Percentiles rank a stretch among this genome's conserved stretches.
Evolutionary conservation across 73 alveolate genomes (phyloP).

Genomic region (Uronychia binucleata): DNA sequence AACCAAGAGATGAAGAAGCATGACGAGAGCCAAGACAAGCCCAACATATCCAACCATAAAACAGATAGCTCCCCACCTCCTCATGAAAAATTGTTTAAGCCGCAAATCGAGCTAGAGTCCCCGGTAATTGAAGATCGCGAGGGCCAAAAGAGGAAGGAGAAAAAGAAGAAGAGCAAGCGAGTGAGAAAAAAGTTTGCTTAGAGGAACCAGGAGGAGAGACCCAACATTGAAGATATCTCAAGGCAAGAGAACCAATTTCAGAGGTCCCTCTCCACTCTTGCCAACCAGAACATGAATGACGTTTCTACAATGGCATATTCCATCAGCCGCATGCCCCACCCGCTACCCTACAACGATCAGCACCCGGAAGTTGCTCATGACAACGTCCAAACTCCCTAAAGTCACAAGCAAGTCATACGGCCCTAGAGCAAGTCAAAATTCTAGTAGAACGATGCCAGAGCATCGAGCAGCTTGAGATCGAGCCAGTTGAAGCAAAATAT

Average conservation of each 20-base stretch:
- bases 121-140: too few relatives aligned
- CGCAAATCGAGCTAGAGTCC: too few relatives aligned
- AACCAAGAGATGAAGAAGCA: not conserved
- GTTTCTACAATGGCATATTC: not conserved
- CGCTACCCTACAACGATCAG: too few relatives aligned
- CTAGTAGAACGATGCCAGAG: too few relatives aligned
- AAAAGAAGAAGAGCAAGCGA: not conserved
- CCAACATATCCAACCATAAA: not conserved
- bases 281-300: not conserved
- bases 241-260: too few relatives aligned
- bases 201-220: not conserved
- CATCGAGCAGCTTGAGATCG: too few relatives aligned
- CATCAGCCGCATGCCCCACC: not conserved
- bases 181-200: not conserved
- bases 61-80: not conserved
- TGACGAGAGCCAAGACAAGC: not conserved
- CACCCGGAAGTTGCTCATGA: too few relatives aligned
- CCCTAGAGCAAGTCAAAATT: too few relatives aligned
- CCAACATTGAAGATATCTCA: too few relatives aligned
- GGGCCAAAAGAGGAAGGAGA: not conserved
- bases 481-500: too few relatives aligned
- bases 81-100: not conserved
- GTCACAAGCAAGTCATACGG: too few relatives aligned
- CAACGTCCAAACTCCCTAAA: too few relatives aligned
- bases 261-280: not conserved